Evolutionary conservation across 345 rosid species (phyloP), one percentile per base, ranked within the genome.

Genomic region (Mallotus nudiflorus): DNA sequence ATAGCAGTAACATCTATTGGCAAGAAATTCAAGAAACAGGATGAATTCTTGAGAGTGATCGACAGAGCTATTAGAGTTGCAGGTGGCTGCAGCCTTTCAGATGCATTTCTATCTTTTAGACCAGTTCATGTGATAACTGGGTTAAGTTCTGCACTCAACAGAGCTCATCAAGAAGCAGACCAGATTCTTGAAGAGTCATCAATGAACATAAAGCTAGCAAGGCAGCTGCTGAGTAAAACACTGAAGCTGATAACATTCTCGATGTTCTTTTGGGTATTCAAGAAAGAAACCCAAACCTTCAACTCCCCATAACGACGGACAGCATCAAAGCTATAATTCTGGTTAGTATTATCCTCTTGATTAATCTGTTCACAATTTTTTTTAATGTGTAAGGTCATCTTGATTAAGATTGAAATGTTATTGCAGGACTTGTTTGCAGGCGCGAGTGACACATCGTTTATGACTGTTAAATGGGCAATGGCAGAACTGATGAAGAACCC

Each of bases 221-320:
- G 27, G 12, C 11, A 1, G 52, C n/a, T n/a, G n/a, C n/a, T n/a
- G n/a, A n/a, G n/a, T n/a, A n/a, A n/a, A n/a, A 40, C 0, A 19
- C 16, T 5, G 46, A 18, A 9, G 49, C 16, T 2, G 54, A 70
- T 6, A 79, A 80, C 76, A 68, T 86, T 20, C 39, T 86, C 1
- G 78, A 80, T 73, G 77, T 75, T 55, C 85, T 85, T 29, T 49
- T 83, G 49, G 69, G 64, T 15, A 45, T 77, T 31, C 81, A 75
- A 18, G 59, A 72, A 9, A 20, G 49, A 25, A 71, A 69, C n/a
- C n/a, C n/a, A 1, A 68, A 74, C 10, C 64, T 16, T 27, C 81
- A 78, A 1, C 45, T 73, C 61, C 65, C 66, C 29, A 25, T 83
- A 0, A 40, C 58, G 4, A 57, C 42, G 0, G 62, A 72, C n/a